phyloP scores from a whole-genome alignment of 202 grass and related monocot species.

The Carex sylvatica region DNA sequence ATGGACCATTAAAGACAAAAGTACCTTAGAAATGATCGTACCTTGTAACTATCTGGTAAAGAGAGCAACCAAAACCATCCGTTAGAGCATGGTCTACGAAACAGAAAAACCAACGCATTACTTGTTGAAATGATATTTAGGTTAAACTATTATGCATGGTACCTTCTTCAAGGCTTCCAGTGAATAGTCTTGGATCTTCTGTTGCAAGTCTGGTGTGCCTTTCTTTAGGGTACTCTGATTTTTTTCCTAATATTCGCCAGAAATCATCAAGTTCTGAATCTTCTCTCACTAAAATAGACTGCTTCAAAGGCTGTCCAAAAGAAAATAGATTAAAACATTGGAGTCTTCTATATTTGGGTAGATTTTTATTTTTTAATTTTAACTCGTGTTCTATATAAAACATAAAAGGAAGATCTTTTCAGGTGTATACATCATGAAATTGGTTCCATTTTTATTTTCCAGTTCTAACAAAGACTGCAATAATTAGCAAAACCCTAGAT shows the following conservation, averaged over 20 bases:
- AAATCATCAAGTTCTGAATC: slow-evolving; percentile 67
- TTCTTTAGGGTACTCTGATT: slow-evolving; percentile 62
- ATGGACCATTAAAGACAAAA: not conserved
- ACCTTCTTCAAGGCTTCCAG: slow-evolving; percentile 58
- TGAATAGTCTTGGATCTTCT: slow-evolving; percentile 52
- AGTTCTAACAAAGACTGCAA: not conserved
- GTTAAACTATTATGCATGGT: slow-evolving; percentile 13
- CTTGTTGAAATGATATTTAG: slow-evolving; percentile 31
- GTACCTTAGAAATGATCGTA: not conserved
- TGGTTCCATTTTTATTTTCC: not conserved
- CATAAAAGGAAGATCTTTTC: not conserved
- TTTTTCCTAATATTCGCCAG: slow-evolving; percentile 64
- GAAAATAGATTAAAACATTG: slow-evolving; percentile 23
- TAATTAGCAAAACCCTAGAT: not conserved
- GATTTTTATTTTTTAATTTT: not conserved
- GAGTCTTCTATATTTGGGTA: not conserved
- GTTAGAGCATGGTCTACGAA: slow-evolving; percentile 30
- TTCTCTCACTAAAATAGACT: slow-evolving; percentile 60
- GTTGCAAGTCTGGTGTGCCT: slow-evolving; percentile 44
- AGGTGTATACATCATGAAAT: not conserved
- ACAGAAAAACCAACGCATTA: slow-evolving; percentile 29
- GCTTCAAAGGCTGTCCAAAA: slow-evolving; percentile 60
- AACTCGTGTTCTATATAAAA: not conserved
- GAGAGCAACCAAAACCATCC: slow-evolving; percentile 4
- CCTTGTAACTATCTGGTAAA: slow-evolving; percentile 20